Evolutionary conservation across 2,329 filamentous ascomycete genomes (phyloP), one percentile per base, ranked within the genome.

Genomic region (Penicillium concentricum): DNA sequence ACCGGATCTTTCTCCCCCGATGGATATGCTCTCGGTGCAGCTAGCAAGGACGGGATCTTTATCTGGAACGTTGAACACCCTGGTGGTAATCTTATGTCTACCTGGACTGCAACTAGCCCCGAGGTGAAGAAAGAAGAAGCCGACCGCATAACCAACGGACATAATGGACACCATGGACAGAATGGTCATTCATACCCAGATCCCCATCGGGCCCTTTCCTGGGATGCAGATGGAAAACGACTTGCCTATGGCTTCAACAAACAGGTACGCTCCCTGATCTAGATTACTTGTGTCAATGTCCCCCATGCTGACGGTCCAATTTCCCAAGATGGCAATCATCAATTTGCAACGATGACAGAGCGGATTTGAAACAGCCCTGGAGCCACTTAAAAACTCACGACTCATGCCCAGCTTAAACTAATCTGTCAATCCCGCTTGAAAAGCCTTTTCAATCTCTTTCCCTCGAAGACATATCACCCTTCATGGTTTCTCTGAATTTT

Each of bases 191-290:
- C 56, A 13, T 63, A 65, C 15, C 53, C 64, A 10, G 57, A 68
- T 18, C 67, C 69, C 10, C 72, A 77, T 59, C 72, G 78, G 45
- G 72, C 74, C 28, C 69, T 84, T 50, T 76, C 74, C 30, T 84
- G 82, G 82, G 81, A 82, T 66, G 73, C 73, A 13, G 78, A 83
- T 66, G 80, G 81, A n/a, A 79, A 79, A 63, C 81, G 77, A 62
- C 71, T 84, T 55, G 79, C 78, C 2, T 80, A 81, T 64, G 78
- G 78, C 26, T 74, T 80, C 56, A 76, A 76, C 30, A 76, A 75
- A 60, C 76, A 81, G 76, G 80, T 82, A 71, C 39, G 72, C 65
- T 43, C 39, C 15, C 60, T 64, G 26, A 60, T 30, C 8, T 26
- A n/a, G 12, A 42, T 50, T 26, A 16, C 38, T 20, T 6, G 10